Conservation (phyloP, 768 basidiomycete genomes). For the Russula sp. region DNA sequence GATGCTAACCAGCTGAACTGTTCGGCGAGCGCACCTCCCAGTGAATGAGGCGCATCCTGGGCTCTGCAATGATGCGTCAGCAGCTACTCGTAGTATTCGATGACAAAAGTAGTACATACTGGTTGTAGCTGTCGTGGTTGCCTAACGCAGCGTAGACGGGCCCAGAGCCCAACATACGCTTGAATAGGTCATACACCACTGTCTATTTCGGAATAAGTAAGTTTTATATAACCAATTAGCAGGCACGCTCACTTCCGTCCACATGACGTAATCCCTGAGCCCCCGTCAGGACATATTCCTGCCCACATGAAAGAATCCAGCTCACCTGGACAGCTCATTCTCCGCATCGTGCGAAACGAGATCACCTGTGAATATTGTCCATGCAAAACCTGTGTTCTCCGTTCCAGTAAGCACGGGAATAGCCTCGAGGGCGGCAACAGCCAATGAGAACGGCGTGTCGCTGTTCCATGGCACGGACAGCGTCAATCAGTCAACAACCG, state of each 20-base stretch:
- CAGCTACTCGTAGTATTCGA: background rate
- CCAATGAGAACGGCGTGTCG: constrained; percentile 60
- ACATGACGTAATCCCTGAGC: constrained; percentile 50
- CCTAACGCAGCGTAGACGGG: constrained; percentile 71
- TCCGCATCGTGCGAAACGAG: constrained; percentile 66
- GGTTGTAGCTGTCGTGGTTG: constrained; percentile 71
- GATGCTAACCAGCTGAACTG: constrained; percentile 59
- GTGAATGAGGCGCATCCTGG: constrained; percentile 53
- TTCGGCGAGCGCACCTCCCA: constrained; percentile 47
- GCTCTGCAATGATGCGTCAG: constrained; percentile 36
- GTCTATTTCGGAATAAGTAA: constrained; percentile 36
- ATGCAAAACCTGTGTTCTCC: constrained; percentile 53
- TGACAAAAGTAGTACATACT: constrained; percentile 35
- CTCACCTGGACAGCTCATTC: constrained; percentile 55
- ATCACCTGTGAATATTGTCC: constrained; percentile 67
- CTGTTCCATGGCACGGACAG: constrained; percentile 25
- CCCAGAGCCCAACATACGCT: constrained; percentile 51
- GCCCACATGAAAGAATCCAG: background rate
- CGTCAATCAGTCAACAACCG: background rate
- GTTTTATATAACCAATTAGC: background rate
- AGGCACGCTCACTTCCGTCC: constrained; percentile 48
- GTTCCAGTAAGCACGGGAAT: constrained; percentile 65
- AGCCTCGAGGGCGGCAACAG: constrained; percentile 52
- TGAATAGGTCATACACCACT: constrained; percentile 61
- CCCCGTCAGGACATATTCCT: constrained; percentile 25